Evolutionary conservation across 1,139 yeast genomes (phyloP).

Genomic region (Candida anutae): DNA sequence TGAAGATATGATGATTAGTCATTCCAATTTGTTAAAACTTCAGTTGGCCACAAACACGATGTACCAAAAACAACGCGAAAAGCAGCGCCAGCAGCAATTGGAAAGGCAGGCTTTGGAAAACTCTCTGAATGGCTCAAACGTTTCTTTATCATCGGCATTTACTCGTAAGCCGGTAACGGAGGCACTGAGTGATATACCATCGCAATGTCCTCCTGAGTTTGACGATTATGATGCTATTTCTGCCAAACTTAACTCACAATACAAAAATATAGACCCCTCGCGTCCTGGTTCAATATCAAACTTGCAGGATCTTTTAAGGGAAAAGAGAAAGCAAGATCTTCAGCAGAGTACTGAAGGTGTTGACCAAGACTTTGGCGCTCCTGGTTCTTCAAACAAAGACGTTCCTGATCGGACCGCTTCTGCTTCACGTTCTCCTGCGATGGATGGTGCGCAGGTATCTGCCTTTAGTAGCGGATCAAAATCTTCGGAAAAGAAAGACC

Average conservation of each 20-base stretch:
- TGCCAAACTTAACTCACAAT: conserved; percentile 54
- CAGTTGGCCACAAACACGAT: conserved; percentile 36
- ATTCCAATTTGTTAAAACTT: conserved; percentile 41
- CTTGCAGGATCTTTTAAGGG: conserved; percentile 8
- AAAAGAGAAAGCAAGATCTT: neutral
- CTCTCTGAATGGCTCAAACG: conserved; percentile 4
- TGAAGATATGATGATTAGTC: conserved; percentile 63
- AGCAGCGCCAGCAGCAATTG: conserved; percentile 10
- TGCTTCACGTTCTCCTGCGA: neutral
- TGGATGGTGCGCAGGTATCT: neutral
- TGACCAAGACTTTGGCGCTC: neutral
- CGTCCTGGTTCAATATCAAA: conserved; percentile 11
- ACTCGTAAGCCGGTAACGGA: conserved; percentile 4
- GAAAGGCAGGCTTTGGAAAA: conserved; percentile 6
- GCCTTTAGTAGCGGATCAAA: conserved; percentile 1
- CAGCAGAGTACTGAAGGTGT: neutral
- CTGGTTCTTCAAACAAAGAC: neutral
- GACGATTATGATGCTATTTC: conserved; percentile 53
- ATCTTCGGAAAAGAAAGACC: conserved; percentile 20
- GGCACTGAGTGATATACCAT: too few species aligned
- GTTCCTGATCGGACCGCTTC: neutral
- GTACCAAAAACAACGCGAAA: conserved; percentile 20
- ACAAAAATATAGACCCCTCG: conserved; percentile 16
- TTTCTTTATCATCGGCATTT: conserved; percentile 7
- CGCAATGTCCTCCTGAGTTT: conserved; percentile 31